Evolutionary conservation across 2,329 filamentous ascomycete species (phyloP).

Genomic region (Nigrospora osmanthi): DNA sequence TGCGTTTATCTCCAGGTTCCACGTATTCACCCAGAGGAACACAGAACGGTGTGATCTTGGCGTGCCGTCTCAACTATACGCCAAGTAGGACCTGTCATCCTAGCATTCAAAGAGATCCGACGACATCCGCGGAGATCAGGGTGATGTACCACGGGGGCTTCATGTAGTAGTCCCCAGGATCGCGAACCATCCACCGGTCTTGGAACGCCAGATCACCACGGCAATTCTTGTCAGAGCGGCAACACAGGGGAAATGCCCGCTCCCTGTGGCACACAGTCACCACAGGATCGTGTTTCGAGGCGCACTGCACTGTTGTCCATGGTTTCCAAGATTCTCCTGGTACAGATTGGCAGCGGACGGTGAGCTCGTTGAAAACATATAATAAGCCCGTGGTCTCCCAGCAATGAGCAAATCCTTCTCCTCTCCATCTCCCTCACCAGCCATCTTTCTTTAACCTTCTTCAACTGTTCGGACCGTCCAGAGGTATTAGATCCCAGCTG

Average conservation of each 20-base stretch:
- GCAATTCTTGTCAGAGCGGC: background rate
- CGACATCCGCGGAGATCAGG: background rate
- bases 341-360: background rate
- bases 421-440: background rate
- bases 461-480: background rate
- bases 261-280: background rate
- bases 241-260: background rate
- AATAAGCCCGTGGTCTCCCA: background rate
- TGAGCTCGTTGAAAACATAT: background rate
- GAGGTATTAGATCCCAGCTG: background rate
- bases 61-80: too few relatives aligned
- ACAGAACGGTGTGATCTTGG: too few relatives aligned
- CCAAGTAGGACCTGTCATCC: too few relatives aligned
- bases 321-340: background rate
- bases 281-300: background rate
- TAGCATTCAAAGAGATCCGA: too few relatives aligned
- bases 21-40: too few relatives aligned
- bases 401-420: background rate
- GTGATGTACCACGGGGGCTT: background rate
- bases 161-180: too few relatives aligned
- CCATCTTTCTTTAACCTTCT: background rate
- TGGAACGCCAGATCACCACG: background rate
- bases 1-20: too few relatives aligned
- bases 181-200: background rate
- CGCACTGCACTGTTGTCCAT: background rate